phyloP scores from a whole-genome alignment of 352 stramenopile genomes.

The Phytophthora cactorum region DNA sequence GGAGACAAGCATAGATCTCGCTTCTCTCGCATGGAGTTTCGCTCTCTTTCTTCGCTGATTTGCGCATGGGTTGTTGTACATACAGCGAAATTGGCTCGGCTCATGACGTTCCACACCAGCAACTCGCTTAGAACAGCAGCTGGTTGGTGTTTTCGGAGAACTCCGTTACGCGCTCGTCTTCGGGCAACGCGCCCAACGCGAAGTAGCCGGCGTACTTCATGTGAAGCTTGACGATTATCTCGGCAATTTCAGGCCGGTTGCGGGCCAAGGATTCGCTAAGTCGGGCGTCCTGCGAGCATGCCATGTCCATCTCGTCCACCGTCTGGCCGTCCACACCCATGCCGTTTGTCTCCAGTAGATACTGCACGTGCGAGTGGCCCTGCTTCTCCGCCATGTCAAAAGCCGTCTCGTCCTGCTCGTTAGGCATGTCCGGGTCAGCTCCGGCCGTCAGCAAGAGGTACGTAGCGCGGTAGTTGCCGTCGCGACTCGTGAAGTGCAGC shows the following conservation, averaged over 20 bases:
- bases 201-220: constrained; percentile 78
- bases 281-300: constrained; percentile 65
- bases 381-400: constrained; percentile 77
- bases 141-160: constrained; percentile 53
- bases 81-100: constrained; percentile 18
- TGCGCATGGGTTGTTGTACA: constrained; percentile 33
- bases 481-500: constrained; percentile 77
- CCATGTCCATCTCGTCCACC: constrained; percentile 66
- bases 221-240: constrained; percentile 81
- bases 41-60: constrained; percentile 29
- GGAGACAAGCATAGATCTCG: constrained; percentile 27
- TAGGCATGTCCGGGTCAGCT: constrained; percentile 86
- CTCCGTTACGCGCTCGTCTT: constrained; percentile 56
- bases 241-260: constrained; percentile 72
- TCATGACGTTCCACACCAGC: constrained; percentile 14
- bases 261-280: constrained; percentile 63
- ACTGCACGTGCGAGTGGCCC: constrained; percentile 75
- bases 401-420: constrained; percentile 77
- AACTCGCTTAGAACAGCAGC: constrained; percentile 34
- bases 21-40: constrained; percentile 28
- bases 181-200: constrained; percentile 59
- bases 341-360: constrained; percentile 82
- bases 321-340: constrained; percentile 60
- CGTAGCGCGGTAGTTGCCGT: constrained; percentile 79
- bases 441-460: constrained; percentile 85